Base-by-base conservation (phyloP, 805 yeast genomes). In the Millerozyma acaciae region DNA sequence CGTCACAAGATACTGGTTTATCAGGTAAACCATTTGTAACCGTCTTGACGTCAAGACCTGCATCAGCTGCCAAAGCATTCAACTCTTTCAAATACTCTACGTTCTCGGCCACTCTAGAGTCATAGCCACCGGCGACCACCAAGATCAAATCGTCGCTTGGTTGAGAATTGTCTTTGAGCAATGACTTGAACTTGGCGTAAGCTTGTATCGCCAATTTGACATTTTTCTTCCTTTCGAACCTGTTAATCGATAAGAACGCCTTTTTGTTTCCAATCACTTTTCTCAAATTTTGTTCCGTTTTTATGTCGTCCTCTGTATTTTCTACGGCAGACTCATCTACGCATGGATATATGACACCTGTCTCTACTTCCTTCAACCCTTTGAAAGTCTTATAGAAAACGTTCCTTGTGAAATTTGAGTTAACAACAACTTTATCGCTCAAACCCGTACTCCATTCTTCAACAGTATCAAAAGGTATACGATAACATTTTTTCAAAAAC, bases 101-200 rank as follows among this genome's bases (percentile, higher is more conserved):
- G 56, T 93, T 93, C 53, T 89, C 97, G 1, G 48, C 35, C 0
- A 86, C 83, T 28, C 87, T 61, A 7, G 71, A 46, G 55, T 93
- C 98, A 57, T 80, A 93, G 0, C 99, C 99, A 8, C 99, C 98
- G 6, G 95, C 84, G 23, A 93, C 60, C 2, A 88, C 71, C 33
- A 93, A 67, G 36, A 73, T 73, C 4, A 70, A n/a, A n/a, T n/a
- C n/a, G n/a, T n/a, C n/a, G n/a, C n/a, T n/a, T n/a, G n/a, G n/a
- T n/a, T n/a, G n/a, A n/a, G n/a, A n/a, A n/a, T n/a, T n/a, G n/a
- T n/a, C n/a, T n/a, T n/a, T n/a, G n/a, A n/a, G n/a, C n/a, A n/a
- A n/a, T n/a, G n/a, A 36, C 15, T 58, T 44, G 41, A 73, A 70
- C 26, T 62, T 40, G 2, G 80, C 73, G 54, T 71, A 90, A 0